Evolutionary conservation across 768 basidiomycete species (phyloP).

Genomic region (Suillus placidus): DNA sequence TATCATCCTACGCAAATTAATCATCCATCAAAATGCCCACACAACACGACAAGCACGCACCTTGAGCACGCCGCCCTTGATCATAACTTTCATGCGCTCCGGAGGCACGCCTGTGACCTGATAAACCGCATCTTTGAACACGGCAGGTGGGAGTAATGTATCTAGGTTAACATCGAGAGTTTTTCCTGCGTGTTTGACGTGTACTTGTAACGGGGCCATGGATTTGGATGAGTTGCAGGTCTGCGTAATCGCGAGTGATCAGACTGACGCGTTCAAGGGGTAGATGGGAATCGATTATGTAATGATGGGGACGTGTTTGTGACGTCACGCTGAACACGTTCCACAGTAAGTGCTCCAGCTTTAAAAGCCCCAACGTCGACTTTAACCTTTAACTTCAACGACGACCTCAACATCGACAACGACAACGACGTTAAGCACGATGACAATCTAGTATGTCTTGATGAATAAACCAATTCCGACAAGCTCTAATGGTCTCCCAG

Average conservation of each 20-base stretch:
- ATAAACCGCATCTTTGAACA: constrained; percentile 85
- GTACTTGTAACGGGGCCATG: constrained; percentile 74
- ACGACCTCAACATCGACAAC: background rate
- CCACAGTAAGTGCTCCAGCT: constrained; percentile 2
- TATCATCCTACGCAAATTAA: constrained; percentile 67
- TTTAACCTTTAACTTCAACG: background rate
- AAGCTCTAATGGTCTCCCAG: constrained; percentile 37
- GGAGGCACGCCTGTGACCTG: constrained; percentile 82
- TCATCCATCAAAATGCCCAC: constrained; percentile 7
- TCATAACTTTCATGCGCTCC: constrained; percentile 97
- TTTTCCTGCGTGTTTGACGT: constrained; percentile 91
- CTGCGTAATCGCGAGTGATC: constrained; percentile 7
- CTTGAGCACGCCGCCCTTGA: constrained; percentile 91
- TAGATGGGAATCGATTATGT: constrained; percentile 35
- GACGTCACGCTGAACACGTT: constrained; percentile 35
- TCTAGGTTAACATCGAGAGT: constrained; percentile 71
- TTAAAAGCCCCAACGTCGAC: background rate
- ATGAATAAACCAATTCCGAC: background rate
- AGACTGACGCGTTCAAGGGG: constrained; percentile 17
- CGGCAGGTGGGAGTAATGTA: constrained; percentile 62
- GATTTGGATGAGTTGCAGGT: constrained; percentile 14
- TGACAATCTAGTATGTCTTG: constrained; percentile 51
- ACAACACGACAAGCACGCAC: constrained; percentile 42
- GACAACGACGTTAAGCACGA: constrained; percentile 23
- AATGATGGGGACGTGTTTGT: constrained; percentile 15